Conservation (phyloP, 371 early-diverging fungal species). For the Mortierella sp. region DNA sequence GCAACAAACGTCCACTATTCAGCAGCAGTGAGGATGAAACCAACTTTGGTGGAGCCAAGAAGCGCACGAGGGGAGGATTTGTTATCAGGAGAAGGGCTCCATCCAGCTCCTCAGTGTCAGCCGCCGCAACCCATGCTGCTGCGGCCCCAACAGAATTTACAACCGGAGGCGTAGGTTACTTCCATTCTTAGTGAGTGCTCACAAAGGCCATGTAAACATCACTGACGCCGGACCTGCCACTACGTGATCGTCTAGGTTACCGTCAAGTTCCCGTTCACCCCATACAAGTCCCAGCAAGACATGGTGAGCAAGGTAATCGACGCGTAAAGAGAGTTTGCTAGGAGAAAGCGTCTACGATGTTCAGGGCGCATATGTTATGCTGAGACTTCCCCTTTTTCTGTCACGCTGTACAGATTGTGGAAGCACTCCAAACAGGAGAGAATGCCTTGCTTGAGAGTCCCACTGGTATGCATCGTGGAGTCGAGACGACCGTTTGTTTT, state of each 20-base stretch:
- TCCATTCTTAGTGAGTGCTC: neutral
- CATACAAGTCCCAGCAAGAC: constrained; percentile 67
- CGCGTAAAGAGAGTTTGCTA: neutral
- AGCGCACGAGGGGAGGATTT: neutral
- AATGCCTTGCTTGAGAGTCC: constrained; percentile 71
- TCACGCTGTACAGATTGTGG: constrained; percentile 56
- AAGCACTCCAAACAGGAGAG: constrained; percentile 58
- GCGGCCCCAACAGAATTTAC: constrained; percentile 25
- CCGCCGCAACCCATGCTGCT: constrained; percentile 1
- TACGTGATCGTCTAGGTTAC: neutral
- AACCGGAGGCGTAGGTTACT: constrained; percentile 16
- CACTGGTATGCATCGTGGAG: constrained; percentile 67
- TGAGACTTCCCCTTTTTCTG: neutral
- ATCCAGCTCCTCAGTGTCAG: neutral
- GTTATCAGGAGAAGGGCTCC: neutral
- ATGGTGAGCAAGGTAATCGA: constrained; percentile 64
- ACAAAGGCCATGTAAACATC: too few species aligned
- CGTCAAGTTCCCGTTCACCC: constrained; percentile 64
- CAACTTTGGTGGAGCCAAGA: neutral
- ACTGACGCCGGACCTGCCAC: too few species aligned
- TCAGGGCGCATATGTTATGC: neutral
- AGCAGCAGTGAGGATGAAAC: neutral
- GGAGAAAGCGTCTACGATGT: neutral
- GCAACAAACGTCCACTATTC: neutral
- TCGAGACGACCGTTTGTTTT: neutral